Conservation (phyloP, 345 rosid genomes). For the Gossypium herbaceum region DNA sequence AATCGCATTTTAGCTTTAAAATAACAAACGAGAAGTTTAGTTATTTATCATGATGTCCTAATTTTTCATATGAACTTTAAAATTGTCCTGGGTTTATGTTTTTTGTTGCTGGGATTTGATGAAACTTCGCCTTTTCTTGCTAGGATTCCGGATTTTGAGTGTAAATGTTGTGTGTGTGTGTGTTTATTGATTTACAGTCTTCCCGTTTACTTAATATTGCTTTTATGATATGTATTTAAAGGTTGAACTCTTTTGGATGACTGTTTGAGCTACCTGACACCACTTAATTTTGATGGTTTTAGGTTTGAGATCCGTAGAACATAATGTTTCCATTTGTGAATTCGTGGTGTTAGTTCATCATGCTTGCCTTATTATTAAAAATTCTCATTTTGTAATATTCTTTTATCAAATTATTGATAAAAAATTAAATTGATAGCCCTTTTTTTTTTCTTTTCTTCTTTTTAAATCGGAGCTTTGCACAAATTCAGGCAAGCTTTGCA, state of each 20-base stretch:
- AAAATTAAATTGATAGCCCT: not conserved
- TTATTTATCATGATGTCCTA: not conserved
- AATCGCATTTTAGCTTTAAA: not conserved
- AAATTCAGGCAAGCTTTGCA: not conserved
- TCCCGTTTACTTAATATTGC: not conserved
- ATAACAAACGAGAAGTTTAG: not conserved
- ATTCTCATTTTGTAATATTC: not conserved
- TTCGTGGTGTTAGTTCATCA: not conserved
- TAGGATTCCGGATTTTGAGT: not conserved
- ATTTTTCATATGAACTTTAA: not conserved
- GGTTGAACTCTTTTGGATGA: not conserved
- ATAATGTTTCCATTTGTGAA: not conserved
- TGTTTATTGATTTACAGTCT: not conserved
- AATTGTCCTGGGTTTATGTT: not conserved
- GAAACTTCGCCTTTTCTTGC: not conserved
- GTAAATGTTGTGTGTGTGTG: not conserved
- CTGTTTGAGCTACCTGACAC: not conserved
- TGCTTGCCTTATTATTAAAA: not conserved
- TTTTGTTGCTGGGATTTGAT: constrained; percentile 2
- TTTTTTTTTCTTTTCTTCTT: rapidly evolving
- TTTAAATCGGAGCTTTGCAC: not conserved
- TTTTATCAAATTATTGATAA: not conserved
- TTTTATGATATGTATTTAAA: not conserved
- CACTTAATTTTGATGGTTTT: not conserved
- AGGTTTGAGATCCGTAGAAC: not conserved